phyloP scores from a whole-genome alignment of 148 eudicot species.

The Amaranthus cruentus region DNA sequence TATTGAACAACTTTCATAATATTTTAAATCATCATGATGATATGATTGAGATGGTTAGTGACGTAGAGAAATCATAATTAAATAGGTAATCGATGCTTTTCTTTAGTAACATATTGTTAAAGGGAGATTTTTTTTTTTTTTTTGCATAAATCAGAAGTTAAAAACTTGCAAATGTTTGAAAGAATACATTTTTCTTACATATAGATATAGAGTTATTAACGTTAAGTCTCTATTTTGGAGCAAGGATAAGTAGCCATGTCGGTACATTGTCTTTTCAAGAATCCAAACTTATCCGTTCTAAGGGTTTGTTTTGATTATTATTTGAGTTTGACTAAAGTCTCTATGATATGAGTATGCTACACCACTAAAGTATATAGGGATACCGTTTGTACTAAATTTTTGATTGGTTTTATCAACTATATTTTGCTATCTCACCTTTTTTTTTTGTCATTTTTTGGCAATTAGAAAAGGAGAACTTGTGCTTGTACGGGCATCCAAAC shows the following conservation, averaged over 20 bases:
- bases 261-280: too few species aligned
- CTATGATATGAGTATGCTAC: too few species aligned
- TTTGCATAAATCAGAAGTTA: background rate
- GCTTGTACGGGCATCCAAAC: slow-evolving; percentile 78
- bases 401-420: background rate
- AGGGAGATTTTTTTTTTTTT: too few species aligned
- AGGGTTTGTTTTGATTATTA: too few species aligned
- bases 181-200: too few species aligned
- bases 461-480: slow-evolving; percentile 79
- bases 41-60: background rate
- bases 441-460: slow-evolving; percentile 4
- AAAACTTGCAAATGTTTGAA: background rate
- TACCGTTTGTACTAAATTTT: background rate
- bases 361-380: too few species aligned
- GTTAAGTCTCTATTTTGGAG: too few species aligned
- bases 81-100: background rate
- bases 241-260: too few species aligned
- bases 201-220: too few species aligned
- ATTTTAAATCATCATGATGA: background rate
- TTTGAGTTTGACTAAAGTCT: too few species aligned
- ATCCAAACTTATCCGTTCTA: too few species aligned
- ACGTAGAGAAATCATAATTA: background rate
- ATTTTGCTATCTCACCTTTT: slow-evolving; percentile 13
- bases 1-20: background rate
- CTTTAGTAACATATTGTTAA: too few species aligned